Base-by-base conservation (phyloP, 2,329 filamentous ascomycete species). In the Venturia effusa region DNA sequence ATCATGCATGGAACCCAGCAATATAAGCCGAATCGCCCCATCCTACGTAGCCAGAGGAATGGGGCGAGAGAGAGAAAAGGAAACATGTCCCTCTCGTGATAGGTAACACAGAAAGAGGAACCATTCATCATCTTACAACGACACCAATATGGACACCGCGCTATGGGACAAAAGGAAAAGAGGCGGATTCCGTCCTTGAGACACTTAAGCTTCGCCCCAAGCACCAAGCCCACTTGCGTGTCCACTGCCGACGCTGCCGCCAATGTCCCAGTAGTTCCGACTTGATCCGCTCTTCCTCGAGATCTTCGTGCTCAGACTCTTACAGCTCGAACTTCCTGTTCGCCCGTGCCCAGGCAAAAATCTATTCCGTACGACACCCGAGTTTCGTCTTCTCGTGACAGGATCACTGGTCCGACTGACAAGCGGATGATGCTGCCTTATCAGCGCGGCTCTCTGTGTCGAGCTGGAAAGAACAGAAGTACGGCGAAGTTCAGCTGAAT, bases 391-490 rank as follows among this genome's bases (percentile, higher is more conserved):
- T 66, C 37, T 54, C 17, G 15, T n/a, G 10, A 19, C 55, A 13
- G 72, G 43, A 59, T 68, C 45, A 57, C 71, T 74, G 59, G 76
- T 72, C 48, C 74, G 30, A 74, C 74, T 66, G 66, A 96, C 86
- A 61, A 97, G 84, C 3, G 93, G 93, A 73, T 97, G 93, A 71
- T 96, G 88, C 70, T 93, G 90, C 41, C 91, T 84, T 62, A 97
- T 92, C 59, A 93, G 84, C 17, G 91, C 92, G 6, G 88, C 89
- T 67, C 93, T 88, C 63, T 88, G 88, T 1, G 88, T 86, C 11
- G 84, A 80, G 22, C 24, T 45, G 19, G 59, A 62, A 2, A 48
- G 15, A 19, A 51, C 51, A 3, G 64, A 63, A 39, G 34, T 19
- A 39, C 63, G 62, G 17, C 62, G 62, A 22, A 45, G 15, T n/a